Base-by-base conservation (phyloP, 495 filamentous ascomycete genomes). In the Echria macrotheca region DNA sequence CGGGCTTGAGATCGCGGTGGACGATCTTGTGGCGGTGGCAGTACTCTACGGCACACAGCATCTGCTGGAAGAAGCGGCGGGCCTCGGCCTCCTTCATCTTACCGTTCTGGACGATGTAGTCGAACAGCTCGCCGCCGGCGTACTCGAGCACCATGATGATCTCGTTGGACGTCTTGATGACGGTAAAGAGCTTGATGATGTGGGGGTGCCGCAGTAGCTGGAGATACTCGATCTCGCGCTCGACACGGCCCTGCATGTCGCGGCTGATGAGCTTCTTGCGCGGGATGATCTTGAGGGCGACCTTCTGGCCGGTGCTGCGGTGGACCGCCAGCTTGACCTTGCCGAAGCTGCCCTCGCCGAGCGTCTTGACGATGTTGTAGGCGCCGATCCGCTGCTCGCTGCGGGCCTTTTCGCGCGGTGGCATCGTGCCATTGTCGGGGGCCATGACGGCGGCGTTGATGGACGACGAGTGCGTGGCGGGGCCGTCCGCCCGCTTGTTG, bases 71-170 rank as follows among this genome's bases (percentile, higher is more conserved):
- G 71, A 98, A 97, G 56, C 91, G 86, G 39, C 93, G 82, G 33
- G 94, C 93, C 56, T 91, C 83, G 51, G 85, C 80, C 66, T 98
- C 93, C 31, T 82, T 74, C 76, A 96, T 88, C 66, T 84, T 86
- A 41, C 93, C 94, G 54, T 94, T 77, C 58, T 84, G 79, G 49
- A 98, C 93, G 23, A 98, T 87, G 63, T 96, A 97, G 63, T 98
- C 91, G 72, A 98, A 98, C 21, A 98, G 74, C 68, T 98, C 93
- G 31, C 87, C 88, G 44, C 93, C 93, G 35, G 93, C 93, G 68
- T 91, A 98, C 69, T 98, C 93, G 46, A 98, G 80, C 12, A 98
- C 93, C 93, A 98, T 98, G 63, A 96, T 90, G 67, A 98, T 97
- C 63, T 98, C 93, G 41, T 76, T 76, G 25, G 85, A 78, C 18